Percentiles rank a stretch among this genome's conserved stretches.
Conservation (phyloP, 2,329 filamentous ascomycete species). For the Emmonsiellopsis sp. region DNA sequence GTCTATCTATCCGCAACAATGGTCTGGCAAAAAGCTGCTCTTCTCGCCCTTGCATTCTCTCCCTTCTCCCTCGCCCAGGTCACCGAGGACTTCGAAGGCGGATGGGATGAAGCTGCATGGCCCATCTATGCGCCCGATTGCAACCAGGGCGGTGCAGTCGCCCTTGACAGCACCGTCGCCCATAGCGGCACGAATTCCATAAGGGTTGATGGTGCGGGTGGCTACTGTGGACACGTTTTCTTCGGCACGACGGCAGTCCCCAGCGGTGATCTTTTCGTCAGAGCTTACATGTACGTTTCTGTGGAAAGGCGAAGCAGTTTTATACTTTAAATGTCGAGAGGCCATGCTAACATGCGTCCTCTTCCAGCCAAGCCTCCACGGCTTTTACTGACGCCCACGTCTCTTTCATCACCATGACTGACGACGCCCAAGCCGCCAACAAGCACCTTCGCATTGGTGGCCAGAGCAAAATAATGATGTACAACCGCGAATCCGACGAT, state of each 20-base stretch:
- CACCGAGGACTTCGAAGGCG: conserved; percentile 49
- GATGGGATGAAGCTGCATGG: conserved; percentile 51
- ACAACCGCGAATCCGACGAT: conserved; percentile 56
- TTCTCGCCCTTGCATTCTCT: not conserved
- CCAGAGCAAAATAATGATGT: conserved; percentile 54
- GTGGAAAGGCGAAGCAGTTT: not conserved
- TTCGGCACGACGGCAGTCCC: conserved; percentile 51
- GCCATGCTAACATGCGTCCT: not conserved
- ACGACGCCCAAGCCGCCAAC: conserved; percentile 30
- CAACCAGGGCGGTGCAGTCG: conserved; percentile 50
- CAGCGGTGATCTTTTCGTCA: conserved; percentile 49
- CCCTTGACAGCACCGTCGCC: conserved; percentile 48
- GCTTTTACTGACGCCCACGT: conserved; percentile 51
- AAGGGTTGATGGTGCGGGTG: conserved; percentile 44
- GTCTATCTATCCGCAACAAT: not conserved
- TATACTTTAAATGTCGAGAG: not conserved
- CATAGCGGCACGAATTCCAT: conserved; percentile 50
- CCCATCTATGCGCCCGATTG: conserved; percentile 52
- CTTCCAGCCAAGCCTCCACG: conserved; percentile 45
- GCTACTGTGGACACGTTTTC: conserved; percentile 53
- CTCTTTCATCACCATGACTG: conserved; percentile 56
- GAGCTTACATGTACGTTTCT: conserved; percentile 45
- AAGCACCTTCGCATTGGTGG: conserved; percentile 57
- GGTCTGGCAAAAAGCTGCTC: not conserved
- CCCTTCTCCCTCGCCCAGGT: conserved; percentile 16